Base-by-base conservation (phyloP, 495 filamentous ascomycete species). In the Aspergillus wentii region DNA sequence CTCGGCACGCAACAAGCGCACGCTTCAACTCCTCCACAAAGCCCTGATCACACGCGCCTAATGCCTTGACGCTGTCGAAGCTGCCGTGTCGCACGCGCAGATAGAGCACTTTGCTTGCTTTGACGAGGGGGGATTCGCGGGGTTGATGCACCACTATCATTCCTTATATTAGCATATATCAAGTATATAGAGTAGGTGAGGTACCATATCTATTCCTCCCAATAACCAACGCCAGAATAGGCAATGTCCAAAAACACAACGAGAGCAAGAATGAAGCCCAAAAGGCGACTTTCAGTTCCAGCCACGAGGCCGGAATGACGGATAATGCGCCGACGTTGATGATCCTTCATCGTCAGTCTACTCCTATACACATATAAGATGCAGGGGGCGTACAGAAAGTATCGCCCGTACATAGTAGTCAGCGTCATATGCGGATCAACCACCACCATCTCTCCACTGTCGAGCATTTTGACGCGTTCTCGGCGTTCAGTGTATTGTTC, bases 11-110 rank as follows among this genome's bases (percentile, higher is more conserved):
- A 28, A 64, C 60, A 33, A 81, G 66, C 14, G 79, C 77, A 48
- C 80, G 69, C 22, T 58, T 58, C 5, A 85, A 68, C 49, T 81
- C 74, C 38, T 79, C 75, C n/a, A 79, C 76, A 72, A 75, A 81
- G 21, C 65, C 62, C 39, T 83, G 78, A 43, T 80, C 73, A 36
- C 81, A 83, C 8, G 66, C 69, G 17, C 9, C 9, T 17, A 23
- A 35, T 46, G 54, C 9, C 34, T 33, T 4, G 50, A n/a, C 43
- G n/a, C 34, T 25, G 5, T 38, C 26, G 38, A 58, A 44, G 11
- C 47, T 51, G 4, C 45, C 30, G 30, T 46, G 33, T 13, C 27
- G 33, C 11, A 28, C 15, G 8, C 41, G 44, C 29, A 47, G 37
- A 8, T 37, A 37, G 5, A 55, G 29, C 8, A 47, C 40, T 23